Percentiles rank a stretch among this genome's conserved stretches.
These are phyloP conservation scores for Panicum miliaceum DNA, from an alignment of 176 grass and related monocot species.

Conservation along the genomic window DNA sequence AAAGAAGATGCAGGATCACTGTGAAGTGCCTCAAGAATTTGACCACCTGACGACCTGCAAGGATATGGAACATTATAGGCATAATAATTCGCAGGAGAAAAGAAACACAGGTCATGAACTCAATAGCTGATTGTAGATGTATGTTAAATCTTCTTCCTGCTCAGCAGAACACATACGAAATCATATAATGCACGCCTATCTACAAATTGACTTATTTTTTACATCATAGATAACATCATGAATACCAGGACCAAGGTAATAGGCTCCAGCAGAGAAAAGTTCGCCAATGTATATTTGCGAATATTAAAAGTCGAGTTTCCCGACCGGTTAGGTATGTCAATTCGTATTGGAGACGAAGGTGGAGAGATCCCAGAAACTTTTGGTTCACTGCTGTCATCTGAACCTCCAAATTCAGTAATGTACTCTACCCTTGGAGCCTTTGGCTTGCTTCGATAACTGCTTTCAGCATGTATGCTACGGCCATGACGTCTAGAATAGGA, in stretches of 20 bases:
- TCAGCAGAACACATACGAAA: slow-evolving; percentile 30
- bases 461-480: slow-evolving; percentile 62
- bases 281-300: slow-evolving; percentile 76
- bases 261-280: slow-evolving; percentile 62
- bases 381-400: slow-evolving; percentile 51
- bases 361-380: slow-evolving; percentile 87
- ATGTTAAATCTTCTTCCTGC: slow-evolving; percentile 44
- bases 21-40: slow-evolving; percentile 99
- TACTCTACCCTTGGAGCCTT: slow-evolving; percentile 89
- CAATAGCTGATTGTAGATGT: slow-evolving; percentile 32
- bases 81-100: slow-evolving; percentile 26
- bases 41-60: slow-evolving; percentile 77
- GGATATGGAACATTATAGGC: slow-evolving; percentile 59
- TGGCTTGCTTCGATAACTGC: slow-evolving; percentile 73
- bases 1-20: slow-evolving; percentile 94
- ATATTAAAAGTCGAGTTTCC: slow-evolving; percentile 89
- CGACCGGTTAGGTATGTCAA: slow-evolving; percentile 79
- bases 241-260: slow-evolving; percentile 45
- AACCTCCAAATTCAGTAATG: slow-evolving; percentile 98
- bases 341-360: slow-evolving; percentile 92
- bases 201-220: slow-evolving; percentile 39
- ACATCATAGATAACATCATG: slow-evolving; percentile 39
- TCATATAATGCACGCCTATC: slow-evolving; percentile 37
- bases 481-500: slow-evolving; percentile 72
- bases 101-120: slow-evolving; percentile 41